Evolutionary conservation across 768 basidiomycete species (phyloP), one percentile per base, ranked within the genome.

Genomic region (Leccinellum rugosiceps): DNA sequence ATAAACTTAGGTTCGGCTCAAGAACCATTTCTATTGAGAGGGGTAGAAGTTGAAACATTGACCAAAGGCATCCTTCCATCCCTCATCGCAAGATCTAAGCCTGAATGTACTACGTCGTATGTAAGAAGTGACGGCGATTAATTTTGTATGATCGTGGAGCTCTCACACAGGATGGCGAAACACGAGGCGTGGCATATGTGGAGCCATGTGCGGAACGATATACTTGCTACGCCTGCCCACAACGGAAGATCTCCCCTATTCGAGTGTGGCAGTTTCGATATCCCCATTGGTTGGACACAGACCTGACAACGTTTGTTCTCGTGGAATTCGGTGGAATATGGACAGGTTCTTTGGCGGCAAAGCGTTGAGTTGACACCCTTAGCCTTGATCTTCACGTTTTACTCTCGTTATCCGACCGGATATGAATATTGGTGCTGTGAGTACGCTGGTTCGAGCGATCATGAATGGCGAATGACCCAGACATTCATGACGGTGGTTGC

Each of bases 91-190:
- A 30, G 48, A 23, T 47, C 23, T 38, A 21, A 5, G 53, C 26
- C 30, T 43, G 38, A n/a, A 56, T 25, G 21, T 55, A 28, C 19
- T 43, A 13, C 19, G 5, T 13, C 4, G 34, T 57, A 34, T 61
- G 44, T 60, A 51, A 56, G n/a, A 58, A 21, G 14, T 1, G 21
- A 50, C 58, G 62, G 62, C 35, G 44, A 64, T 63, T 56, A 56
- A 63, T 10, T 41, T 19, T 2, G 14, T 19, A 23, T n/a, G n/a
- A 43, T 51, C 61, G 28, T 19, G 49, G 49, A 34, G 17, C 5
- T 21, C 19, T 21, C 14, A 23, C 31, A 52, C 63, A 25, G 54
- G 53, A 56, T 58, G 53, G 56, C 19, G 7, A 53, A 45, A 55
- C 63, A 65, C 23, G 63, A 62, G 63, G 63, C 8, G 14, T 13